These are phyloP conservation scores for Citrus medica DNA, from an alignment of 345 rosid genomes.

Conservation along the genomic window DNA sequence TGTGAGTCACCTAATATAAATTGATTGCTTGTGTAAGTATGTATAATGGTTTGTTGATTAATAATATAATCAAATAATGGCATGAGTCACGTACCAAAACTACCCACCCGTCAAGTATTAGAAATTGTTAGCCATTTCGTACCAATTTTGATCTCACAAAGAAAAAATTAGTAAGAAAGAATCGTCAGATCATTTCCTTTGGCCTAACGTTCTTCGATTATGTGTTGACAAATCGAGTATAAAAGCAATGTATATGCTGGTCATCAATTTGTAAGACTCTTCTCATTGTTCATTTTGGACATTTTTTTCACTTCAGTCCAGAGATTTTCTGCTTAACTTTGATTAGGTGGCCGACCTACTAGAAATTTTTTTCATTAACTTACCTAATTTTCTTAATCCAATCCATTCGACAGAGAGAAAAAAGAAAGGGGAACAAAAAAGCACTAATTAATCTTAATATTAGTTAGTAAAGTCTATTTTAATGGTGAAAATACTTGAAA, in stretches of 20 bases:
- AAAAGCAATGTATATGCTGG: not conserved
- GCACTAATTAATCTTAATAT: not conserved
- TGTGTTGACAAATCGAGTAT: not conserved
- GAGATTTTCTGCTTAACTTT: not conserved
- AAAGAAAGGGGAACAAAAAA: no score
- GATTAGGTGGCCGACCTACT: slow-evolving; percentile 14
- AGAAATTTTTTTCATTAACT: not conserved
- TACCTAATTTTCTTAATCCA: not conserved
- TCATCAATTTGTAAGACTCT: not conserved
- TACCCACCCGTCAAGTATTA: not conserved
- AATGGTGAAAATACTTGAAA: no score
- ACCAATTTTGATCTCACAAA: not conserved
- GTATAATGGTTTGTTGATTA: slow-evolving; percentile 2
- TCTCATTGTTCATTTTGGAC: not conserved
- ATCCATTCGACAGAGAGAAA: not conserved
- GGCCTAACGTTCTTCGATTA: not conserved
- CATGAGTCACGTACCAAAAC: not conserved
- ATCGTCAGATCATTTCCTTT: not conserved
- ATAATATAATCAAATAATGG: slow-evolving; percentile 9
- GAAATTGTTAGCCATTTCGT: not conserved
- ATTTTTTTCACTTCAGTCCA: not conserved
- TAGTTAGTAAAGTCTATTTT: not conserved
- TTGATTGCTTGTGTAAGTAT: slow-evolving; percentile 18
- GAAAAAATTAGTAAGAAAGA: not conserved
- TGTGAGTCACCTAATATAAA: slow-evolving; percentile 12